Percentiles rank a stretch among this genome's conserved stretches.
Evolutionary conservation across 139 green algal species (phyloP).

Genomic region (Tetradesmus obliquus): DNA sequence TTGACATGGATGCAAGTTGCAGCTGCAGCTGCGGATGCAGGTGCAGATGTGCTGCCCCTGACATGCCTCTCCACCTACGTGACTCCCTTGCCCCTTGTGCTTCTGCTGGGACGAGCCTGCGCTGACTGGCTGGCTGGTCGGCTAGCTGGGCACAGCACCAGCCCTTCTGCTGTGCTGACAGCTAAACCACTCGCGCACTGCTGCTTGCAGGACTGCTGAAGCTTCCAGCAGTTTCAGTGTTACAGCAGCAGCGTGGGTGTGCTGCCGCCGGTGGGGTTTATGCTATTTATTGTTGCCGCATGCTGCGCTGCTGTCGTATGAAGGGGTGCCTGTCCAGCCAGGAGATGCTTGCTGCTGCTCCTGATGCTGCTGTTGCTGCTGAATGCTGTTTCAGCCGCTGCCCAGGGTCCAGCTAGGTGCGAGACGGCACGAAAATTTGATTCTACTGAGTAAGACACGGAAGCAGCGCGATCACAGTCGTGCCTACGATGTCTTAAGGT

Average conservation of each 20-base stretch:
- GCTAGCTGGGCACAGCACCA: too few relatives aligned
- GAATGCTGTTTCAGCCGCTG: neutral
- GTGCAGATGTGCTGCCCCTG: neutral
- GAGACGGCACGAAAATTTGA: too few relatives aligned
- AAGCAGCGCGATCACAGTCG: neutral
- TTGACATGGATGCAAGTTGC: too few relatives aligned
- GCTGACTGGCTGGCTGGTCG: neutral
- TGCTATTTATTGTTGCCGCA: neutral
- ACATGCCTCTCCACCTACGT: neutral
- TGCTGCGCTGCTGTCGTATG: neutral
- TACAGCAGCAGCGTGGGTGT: neutral
- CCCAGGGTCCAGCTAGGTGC: neutral
- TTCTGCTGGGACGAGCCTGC: neutral
- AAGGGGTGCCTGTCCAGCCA: neutral
- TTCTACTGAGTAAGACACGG: too few relatives aligned
- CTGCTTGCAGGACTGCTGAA: neutral
- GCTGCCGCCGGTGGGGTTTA: neutral
- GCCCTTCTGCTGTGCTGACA: neutral
- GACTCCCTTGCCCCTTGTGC: neutral
- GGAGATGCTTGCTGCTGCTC: neutral
- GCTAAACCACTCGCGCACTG: neutral
- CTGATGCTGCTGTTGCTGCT: conserved; percentile 5
- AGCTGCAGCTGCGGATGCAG: neutral
- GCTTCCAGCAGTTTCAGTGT: neutral
- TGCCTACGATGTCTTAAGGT: neutral